Percentiles rank a stretch among this genome's conserved stretches.
These are phyloP conservation scores for Emericellopsis terricola DNA, from an alignment of 495 filamentous ascomycete species.

Conservation along the genomic window DNA sequence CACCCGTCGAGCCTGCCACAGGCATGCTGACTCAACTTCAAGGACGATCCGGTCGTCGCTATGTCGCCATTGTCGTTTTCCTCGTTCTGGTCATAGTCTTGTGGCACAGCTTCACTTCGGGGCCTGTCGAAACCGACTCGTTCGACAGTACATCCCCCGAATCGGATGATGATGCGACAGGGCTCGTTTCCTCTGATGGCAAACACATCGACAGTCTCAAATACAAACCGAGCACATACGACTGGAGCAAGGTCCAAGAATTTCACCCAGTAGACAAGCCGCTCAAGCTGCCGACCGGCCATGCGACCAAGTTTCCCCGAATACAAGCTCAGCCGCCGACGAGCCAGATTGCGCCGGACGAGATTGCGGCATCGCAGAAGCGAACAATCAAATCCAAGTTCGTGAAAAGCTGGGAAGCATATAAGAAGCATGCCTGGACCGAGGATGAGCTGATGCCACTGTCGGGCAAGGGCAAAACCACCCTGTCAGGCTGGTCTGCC, in stretches of 20 bases:
- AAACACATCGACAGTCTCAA: conserved; percentile 1
- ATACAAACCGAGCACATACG: conserved; percentile 11
- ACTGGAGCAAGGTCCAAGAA: conserved; percentile 22
- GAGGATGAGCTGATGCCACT: conserved; percentile 57
- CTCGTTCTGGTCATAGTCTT: neutral
- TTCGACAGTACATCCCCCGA: neutral
- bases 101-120: neutral
- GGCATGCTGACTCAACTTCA: conserved; percentile 1
- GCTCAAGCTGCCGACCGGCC: conserved; percentile 15
- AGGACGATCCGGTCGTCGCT: neutral
- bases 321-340: conserved; percentile 21
- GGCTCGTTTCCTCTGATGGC: neutral
- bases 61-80: neutral
- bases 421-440: conserved; percentile 56
- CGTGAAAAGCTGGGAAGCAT: conserved; percentile 54
- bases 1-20: too few relatives aligned
- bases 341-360: conserved; percentile 13
- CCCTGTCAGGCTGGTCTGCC: conserved; percentile 75
- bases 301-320: conserved; percentile 14
- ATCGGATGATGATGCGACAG: too few relatives aligned
- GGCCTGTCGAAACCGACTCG: neutral
- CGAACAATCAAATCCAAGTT: conserved; percentile 46
- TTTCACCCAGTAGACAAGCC: conserved; percentile 13
- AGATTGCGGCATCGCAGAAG: conserved; percentile 11
- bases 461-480: conserved; percentile 33